Evolutionary conservation across 495 filamentous ascomycete genomes (phyloP).

Genomic region (Aspergillus affinis): DNA sequence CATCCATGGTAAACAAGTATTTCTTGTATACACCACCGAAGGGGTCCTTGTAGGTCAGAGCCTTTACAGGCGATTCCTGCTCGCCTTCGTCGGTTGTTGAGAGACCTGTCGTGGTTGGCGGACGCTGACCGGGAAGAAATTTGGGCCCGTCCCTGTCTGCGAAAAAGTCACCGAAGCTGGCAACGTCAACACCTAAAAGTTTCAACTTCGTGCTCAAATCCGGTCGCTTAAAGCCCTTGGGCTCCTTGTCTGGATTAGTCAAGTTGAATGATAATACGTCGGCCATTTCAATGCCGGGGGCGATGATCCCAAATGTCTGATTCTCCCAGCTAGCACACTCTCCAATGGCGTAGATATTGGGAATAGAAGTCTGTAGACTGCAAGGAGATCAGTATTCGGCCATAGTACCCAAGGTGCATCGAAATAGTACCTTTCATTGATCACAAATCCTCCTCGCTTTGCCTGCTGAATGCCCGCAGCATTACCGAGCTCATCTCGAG

Average conservation of each 20-base stretch:
- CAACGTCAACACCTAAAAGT: constrained; percentile 89
- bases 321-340: constrained; percentile 95
- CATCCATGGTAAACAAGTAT: constrained; percentile 89
- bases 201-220: constrained; percentile 95
- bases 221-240: constrained; percentile 74
- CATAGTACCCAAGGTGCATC: background rate
- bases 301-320: constrained; percentile 91
- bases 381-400: background rate
- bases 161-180: constrained; percentile 96
- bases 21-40: constrained; percentile 97
- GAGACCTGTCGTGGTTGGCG: constrained; percentile 24
- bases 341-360: constrained; percentile 85
- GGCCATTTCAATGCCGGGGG: constrained; percentile 94
- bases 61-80: constrained; percentile 65
- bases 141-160: constrained; percentile 87
- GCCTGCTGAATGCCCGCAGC: constrained; percentile 72
- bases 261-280: constrained; percentile 95
- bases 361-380: constrained; percentile 68
- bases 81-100: constrained; percentile 34
- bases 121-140: constrained; percentile 59
- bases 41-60: constrained; percentile 89
- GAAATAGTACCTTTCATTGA: constrained; percentile 54
- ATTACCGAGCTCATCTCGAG: constrained; percentile 77
- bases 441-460: constrained; percentile 73
- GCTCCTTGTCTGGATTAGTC: constrained; percentile 74